A percentile compares a stretch with the other conserved stretches of the same genome.
These are phyloP conservation scores for Cercophora sp. DNA, from an alignment of 495 filamentous ascomycete genomes.

Conservation along the genomic window DNA sequence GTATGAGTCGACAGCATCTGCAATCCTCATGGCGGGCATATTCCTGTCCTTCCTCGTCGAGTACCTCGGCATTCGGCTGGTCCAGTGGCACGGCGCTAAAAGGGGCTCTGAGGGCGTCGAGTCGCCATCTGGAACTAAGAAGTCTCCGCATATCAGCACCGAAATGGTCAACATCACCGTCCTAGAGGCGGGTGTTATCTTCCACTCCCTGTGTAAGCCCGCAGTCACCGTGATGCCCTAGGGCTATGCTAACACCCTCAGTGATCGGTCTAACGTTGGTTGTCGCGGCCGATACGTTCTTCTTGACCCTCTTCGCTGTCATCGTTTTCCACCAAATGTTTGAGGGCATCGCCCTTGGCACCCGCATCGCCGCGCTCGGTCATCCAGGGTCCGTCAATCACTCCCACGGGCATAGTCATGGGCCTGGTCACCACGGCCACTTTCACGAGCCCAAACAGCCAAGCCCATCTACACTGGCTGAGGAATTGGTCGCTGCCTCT, in stretches of 20 bases:
- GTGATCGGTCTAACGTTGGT: slow-evolving; percentile 58
- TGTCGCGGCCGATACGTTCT: slow-evolving; percentile 53
- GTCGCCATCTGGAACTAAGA: not conserved
- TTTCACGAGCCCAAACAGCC: slow-evolving; percentile 3
- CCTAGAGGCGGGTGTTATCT: slow-evolving; percentile 67
- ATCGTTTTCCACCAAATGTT: slow-evolving; percentile 70
- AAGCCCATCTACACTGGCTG: slow-evolving; percentile 3
- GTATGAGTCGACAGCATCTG: slow-evolving; percentile 59
- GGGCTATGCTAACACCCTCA: slow-evolving; percentile 18
- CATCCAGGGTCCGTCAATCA: not conserved
- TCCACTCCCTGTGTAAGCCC: slow-evolving; percentile 59
- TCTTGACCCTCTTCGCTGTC: slow-evolving; percentile 53
- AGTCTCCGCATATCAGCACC: not conserved
- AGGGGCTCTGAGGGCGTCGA: slow-evolving; percentile 5
- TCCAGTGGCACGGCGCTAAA: slow-evolving; percentile 34
- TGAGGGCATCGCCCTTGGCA: slow-evolving; percentile 72
- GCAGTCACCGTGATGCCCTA: not conserved
- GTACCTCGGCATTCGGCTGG: slow-evolving; percentile 50
- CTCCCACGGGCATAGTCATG: slow-evolving; percentile 8
- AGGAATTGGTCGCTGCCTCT: slow-evolving; percentile 8
- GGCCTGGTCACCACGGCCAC: slow-evolving; percentile 15
- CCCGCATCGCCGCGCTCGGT: slow-evolving; percentile 61
- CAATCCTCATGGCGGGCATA: slow-evolving; percentile 62
- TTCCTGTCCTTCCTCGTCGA: slow-evolving; percentile 62
- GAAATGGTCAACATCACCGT: slow-evolving; percentile 57